phyloP scores from a whole-genome alignment of 306 rosid species.

The Sicyos edulis region DNA sequence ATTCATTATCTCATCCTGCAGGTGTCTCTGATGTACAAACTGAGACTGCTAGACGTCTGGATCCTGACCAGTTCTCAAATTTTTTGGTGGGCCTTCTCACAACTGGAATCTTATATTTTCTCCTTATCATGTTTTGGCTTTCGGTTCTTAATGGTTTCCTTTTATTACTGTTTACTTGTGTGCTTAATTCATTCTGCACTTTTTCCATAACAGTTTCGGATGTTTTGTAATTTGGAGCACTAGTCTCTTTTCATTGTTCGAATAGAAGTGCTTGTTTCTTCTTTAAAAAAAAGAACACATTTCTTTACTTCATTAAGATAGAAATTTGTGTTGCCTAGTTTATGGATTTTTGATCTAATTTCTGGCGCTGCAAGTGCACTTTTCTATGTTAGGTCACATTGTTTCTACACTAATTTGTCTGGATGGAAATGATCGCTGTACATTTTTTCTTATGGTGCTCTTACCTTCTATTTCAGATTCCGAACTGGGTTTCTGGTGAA shows the following conservation, averaged over 20 bases:
- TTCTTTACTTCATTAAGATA: not conserved
- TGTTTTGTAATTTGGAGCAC: no score
- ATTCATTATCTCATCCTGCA: constrained; percentile 95
- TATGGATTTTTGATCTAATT: not conserved
- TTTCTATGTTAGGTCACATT: not conserved
- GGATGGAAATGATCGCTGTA: not conserved
- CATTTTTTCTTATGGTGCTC: constrained; percentile 2
- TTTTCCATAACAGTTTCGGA: no score
- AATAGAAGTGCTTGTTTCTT: no score
- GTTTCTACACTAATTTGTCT: not conserved
- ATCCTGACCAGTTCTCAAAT: constrained; percentile 75
- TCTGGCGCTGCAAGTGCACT: not conserved
- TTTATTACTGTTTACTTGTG: no score
- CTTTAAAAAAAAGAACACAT: not conserved
- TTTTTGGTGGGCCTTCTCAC: constrained; percentile 55
- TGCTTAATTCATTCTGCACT: no score
- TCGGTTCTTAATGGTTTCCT: no score
- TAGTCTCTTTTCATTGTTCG: no score
- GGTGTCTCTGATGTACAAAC: constrained; percentile 92
- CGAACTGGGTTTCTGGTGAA: constrained; percentile 71
- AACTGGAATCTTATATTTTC: no score
- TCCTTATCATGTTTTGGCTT: no score
- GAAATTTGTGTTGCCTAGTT: not conserved
- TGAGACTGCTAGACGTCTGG: constrained; percentile 65
- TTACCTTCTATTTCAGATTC: constrained; percentile 57